These are phyloP conservation scores for Phytophthora megakarya DNA, from an alignment of 352 stramenopile species.

Conservation along the genomic window DNA sequence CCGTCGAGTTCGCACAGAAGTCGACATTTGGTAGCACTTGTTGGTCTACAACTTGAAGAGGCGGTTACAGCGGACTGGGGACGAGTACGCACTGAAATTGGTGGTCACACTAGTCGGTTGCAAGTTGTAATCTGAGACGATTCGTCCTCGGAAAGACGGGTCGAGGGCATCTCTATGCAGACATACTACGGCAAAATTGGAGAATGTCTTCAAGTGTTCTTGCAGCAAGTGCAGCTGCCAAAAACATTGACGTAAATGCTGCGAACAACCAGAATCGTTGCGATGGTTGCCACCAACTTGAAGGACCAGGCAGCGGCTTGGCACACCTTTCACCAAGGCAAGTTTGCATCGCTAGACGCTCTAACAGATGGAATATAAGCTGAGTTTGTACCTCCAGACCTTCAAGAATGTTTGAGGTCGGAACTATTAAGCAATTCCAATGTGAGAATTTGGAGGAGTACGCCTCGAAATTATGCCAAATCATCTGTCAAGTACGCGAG, in stretches of 20 bases:
- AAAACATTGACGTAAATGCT: slow-evolving; percentile 12
- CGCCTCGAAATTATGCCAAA: slow-evolving; percentile 5
- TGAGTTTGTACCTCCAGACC: slow-evolving; percentile 15
- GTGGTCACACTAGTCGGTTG: slow-evolving; percentile 8
- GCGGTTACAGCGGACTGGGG: background rate
- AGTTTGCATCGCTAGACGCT: background rate
- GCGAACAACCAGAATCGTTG: slow-evolving; percentile 1
- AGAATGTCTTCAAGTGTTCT: slow-evolving; percentile 10
- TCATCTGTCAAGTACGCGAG: slow-evolving; percentile 5
- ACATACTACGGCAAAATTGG: slow-evolving; percentile 11
- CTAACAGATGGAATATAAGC: slow-evolving; percentile 1
- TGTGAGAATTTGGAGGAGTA: slow-evolving; percentile 11
- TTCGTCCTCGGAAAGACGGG: slow-evolving; percentile 9
- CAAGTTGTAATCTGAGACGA: too few relatives aligned
- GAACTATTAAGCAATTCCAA: slow-evolving; percentile 12
- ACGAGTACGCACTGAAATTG: background rate
- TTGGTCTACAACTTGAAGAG: too few relatives aligned
- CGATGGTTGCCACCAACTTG: slow-evolving; percentile 15
- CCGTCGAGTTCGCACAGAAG: too few relatives aligned
- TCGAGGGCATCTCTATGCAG: slow-evolving; percentile 11
- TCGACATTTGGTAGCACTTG: slow-evolving; percentile 14
- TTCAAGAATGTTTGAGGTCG: slow-evolving; percentile 1
- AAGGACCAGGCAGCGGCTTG: slow-evolving; percentile 5
- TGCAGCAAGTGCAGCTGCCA: slow-evolving; percentile 10
- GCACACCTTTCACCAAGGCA: slow-evolving; percentile 12